phyloP scores from a whole-genome alignment of 2,329 filamentous ascomycete species.

The Colletotrichum tanaceti region DNA sequence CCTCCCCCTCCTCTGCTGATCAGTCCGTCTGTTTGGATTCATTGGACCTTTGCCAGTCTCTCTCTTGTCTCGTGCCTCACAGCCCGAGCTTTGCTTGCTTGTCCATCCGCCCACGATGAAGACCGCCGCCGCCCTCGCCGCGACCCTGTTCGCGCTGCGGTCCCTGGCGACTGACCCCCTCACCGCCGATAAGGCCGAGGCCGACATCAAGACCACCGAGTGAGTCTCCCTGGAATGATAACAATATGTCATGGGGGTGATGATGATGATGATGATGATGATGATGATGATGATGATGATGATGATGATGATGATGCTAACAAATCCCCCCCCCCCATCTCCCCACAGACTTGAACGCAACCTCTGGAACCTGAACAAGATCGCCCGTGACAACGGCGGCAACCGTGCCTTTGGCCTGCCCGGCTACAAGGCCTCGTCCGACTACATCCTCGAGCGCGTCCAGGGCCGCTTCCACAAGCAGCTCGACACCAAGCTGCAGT shows the following conservation, averaged over 20 bases:
- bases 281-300: too few relatives aligned
- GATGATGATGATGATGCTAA: not conserved
- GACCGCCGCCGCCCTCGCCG: slow-evolving; percentile 37
- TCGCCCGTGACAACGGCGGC: slow-evolving; percentile 66
- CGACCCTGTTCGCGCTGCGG: slow-evolving; percentile 37
- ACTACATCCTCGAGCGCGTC: slow-evolving; percentile 64
- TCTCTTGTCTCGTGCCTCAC: not conserved
- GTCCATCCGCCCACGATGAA: slow-evolving; percentile 37
- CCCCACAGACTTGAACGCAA: slow-evolving; percentile 62
- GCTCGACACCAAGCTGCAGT: slow-evolving; percentile 59
- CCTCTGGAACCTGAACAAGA: slow-evolving; percentile 65
- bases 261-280: too few relatives aligned
- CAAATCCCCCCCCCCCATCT: not conserved
- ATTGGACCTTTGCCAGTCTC: slow-evolving; percentile 12
- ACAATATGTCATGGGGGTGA: too few relatives aligned
- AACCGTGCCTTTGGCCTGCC: slow-evolving; percentile 70
- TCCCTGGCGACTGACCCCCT: slow-evolving; percentile 46
- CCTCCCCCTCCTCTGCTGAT: not conserved
- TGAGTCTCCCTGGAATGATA: slow-evolving; percentile 42
- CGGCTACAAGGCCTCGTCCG: slow-evolving; percentile 68
- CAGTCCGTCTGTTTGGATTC: slow-evolving; percentile 34
- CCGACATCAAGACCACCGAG: slow-evolving; percentile 54
- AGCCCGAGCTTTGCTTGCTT: slow-evolving; percentile 15
- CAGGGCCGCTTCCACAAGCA: slow-evolving; percentile 53
- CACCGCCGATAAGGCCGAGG: slow-evolving; percentile 54